These are phyloP conservation scores for Agarophyton chilense DNA, from an alignment of 23 red algal species.

Conservation along the genomic window DNA sequence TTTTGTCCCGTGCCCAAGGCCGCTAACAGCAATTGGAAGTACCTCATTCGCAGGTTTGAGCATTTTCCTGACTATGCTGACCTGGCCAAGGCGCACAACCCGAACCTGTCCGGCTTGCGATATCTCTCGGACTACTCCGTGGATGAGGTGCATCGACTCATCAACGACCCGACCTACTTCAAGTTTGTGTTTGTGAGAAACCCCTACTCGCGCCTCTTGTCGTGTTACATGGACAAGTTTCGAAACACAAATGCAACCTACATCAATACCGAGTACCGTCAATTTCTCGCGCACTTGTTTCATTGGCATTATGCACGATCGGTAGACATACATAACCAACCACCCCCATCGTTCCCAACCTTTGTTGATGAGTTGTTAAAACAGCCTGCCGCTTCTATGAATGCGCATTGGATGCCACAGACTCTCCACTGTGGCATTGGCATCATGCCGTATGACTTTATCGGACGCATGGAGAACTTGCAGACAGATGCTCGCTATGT, in stretches of 20 bases:
- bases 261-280: constrained; percentile 60
- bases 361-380: constrained; percentile 83
- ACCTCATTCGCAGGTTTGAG: constrained; percentile 80
- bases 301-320: constrained; percentile 59
- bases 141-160: constrained; percentile 37
- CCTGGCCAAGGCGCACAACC: constrained; percentile 47
- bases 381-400: constrained; percentile 54
- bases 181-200: constrained; percentile 89
- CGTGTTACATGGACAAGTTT: constrained; percentile 94
- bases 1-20: constrained; percentile 91
- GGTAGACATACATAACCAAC: constrained; percentile 28
- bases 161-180: constrained; percentile 60
- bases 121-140: constrained; percentile 85
- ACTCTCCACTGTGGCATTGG: constrained; percentile 74
- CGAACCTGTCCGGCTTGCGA: constrained; percentile 49
- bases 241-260: constrained; percentile 56
- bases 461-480: constrained; percentile 81
- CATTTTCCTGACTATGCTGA: constrained; percentile 62
- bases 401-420: constrained; percentile 94
- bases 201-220: constrained; percentile 73
- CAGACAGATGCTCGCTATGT: constrained; percentile 53
- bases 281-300: constrained; percentile 69
- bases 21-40: constrained; percentile 92
- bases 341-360: constrained; percentile 48
- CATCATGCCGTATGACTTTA: constrained; percentile 84